These are phyloP conservation scores for Liriodendron chinense DNA, from an alignment of 164 flowering plant genomes.

Conservation along the genomic window DNA sequence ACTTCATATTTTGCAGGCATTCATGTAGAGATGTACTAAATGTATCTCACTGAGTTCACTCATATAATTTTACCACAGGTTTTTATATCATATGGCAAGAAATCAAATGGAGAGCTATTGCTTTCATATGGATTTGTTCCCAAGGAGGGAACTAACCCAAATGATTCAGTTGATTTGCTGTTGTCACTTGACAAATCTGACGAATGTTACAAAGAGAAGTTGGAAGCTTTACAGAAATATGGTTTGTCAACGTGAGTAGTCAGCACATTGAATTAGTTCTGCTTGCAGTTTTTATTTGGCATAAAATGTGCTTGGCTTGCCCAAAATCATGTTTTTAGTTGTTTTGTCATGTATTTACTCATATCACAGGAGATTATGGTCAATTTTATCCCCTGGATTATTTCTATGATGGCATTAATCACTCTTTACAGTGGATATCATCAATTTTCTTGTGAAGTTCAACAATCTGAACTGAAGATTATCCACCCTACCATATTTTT, in stretches of 20 bases:
- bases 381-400: too few species aligned
- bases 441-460: too few species aligned
- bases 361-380: too few species aligned
- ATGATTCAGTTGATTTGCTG: slow-evolving; percentile 79
- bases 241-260: slow-evolving; percentile 67
- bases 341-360: too few species aligned
- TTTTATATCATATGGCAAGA: slow-evolving; percentile 94
- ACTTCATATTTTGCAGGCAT: neutral
- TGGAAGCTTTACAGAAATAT: slow-evolving; percentile 65
- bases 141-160: slow-evolving; percentile 82
- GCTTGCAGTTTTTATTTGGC: neutral
- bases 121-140: slow-evolving; percentile 98
- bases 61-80: slow-evolving; percentile 43
- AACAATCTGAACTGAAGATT: too few species aligned
- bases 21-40: neutral
- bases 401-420: too few species aligned
- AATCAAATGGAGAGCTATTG: slow-evolving; percentile 92
- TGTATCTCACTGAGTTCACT: neutral
- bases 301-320: too few species aligned
- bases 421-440: too few species aligned
- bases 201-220: slow-evolving; percentile 69
- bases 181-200: slow-evolving; percentile 73
- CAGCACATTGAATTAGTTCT: neutral
- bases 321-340: too few species aligned
- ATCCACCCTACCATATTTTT: too few species aligned